A percentile compares a stretch with the other conserved stretches of the same genome.
Conservation (phyloP, 495 filamentous ascomycete species). For the Penicillium fimorum region DNA sequence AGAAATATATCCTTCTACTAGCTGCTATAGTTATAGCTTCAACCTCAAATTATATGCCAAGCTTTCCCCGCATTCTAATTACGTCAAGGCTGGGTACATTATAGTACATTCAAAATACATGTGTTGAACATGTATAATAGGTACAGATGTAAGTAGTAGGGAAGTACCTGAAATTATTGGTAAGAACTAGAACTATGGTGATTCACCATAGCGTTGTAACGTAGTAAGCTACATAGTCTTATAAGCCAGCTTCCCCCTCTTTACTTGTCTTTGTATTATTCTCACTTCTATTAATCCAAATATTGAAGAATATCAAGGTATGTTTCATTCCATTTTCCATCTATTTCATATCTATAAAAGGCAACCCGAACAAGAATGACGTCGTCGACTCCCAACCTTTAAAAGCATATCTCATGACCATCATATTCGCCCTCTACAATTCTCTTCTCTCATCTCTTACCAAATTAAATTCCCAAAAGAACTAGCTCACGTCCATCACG, state of each 20-base stretch:
- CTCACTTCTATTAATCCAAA: background rate
- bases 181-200: background rate
- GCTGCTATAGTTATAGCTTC: constrained; percentile 1
- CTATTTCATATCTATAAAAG: background rate
- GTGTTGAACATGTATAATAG: too few species aligned
- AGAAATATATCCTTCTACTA: too few species aligned
- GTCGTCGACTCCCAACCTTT: constrained; percentile 21
- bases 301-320: background rate
- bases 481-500: background rate
- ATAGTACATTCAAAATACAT: background rate
- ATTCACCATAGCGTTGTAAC: background rate
- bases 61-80: constrained; percentile 33
- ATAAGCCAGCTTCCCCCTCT: constrained; percentile 9
- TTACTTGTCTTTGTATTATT: background rate
- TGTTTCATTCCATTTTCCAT: background rate
- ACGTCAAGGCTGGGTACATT: constrained; percentile 22
- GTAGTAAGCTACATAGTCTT: background rate
- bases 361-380: constrained; percentile 20
- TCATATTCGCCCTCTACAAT: background rate
- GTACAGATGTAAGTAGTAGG: too few species aligned
- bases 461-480: background rate
- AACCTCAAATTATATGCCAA: constrained; percentile 3
- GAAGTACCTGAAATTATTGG: too few species aligned
- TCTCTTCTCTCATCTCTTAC: background rate
- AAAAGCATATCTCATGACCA: background rate